Evolutionary conservation across 441 rosid genomes (phyloP).

Genomic region (Codiaeum variegatum): DNA sequence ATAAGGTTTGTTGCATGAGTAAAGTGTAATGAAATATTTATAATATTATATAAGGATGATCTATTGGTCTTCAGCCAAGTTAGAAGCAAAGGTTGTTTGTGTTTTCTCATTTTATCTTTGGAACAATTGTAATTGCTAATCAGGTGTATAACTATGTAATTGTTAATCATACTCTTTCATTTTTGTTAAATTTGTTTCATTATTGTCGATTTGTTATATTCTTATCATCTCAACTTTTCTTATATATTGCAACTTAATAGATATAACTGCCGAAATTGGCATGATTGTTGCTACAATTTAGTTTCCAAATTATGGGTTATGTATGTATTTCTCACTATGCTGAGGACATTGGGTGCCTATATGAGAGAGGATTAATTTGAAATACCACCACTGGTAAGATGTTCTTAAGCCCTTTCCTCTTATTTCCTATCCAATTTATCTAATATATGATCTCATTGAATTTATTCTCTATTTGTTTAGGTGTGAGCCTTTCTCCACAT

Average conservation of each 20-base stretch:
- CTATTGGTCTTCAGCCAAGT: too few species aligned
- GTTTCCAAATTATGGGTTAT: conserved; percentile 92
- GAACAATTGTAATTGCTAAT: too few species aligned
- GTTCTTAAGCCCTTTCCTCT: background rate
- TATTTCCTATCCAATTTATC: background rate
- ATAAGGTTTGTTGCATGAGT: too few species aligned
- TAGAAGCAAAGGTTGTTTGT: too few species aligned
- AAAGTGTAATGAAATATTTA: too few species aligned
- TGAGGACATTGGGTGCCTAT: conserved; percentile 72
- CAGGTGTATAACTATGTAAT: too few species aligned
- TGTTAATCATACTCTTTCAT: too few species aligned
- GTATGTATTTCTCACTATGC: conserved; percentile 84
- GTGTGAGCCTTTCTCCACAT: conserved; percentile 97
- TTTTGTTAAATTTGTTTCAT: too few species aligned
- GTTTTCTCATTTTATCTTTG: too few species aligned
- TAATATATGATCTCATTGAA: background rate
- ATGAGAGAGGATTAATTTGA: conserved; percentile 88
- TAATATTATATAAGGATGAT: too few species aligned
- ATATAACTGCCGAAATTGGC: conserved; percentile 93
- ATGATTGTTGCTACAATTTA: conserved; percentile 90
- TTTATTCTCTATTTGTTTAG: conserved; percentile 34
- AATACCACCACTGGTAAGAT: conserved; percentile 88
- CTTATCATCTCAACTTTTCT: too few species aligned
- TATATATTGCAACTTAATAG: conserved; percentile 90
- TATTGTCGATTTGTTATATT: too few species aligned